Evolutionary conservation across 202 grass and related monocot species (phyloP), one percentile per base, ranked within the genome.

Genomic region (Alloteropsis angusta): DNA sequence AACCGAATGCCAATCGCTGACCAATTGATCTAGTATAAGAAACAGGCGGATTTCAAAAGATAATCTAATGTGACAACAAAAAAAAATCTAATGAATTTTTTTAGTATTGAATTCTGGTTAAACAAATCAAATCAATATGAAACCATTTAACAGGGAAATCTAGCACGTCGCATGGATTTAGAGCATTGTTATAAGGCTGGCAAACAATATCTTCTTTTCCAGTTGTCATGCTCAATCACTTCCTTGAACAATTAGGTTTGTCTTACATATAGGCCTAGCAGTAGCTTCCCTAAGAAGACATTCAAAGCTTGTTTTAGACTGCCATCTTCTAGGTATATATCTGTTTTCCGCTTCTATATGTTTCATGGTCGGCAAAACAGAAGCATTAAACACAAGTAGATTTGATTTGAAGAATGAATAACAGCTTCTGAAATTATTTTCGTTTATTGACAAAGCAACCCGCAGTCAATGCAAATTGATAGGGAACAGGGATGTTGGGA

Each of bases 331-430:
- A 14, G 8, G 28, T 57, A 80, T 60, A 69, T 41, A 75, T 32
- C 74, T 58, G 15, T 66, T 79, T 79, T 42, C 46, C n/a, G 77
- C 60, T 67, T 44, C 21, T 3, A 43, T 32, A 9, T 28, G 14
- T 86, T 42, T 54, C 26, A 59, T 68, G 32, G 41, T 80, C 30
- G 6, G 26, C 22, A 64, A 68, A 39, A 28, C 30, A 9, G 32
- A 60, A 69, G 11, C 74, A 43, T 38, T 60, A 34, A 74, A 17
- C 32, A 68, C 42, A 25, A 47, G 32, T 39, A 19, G 6, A 60
- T 64, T 83, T 69, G 6, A 60, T 64, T 83, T 69, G 17, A 69
- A n/a, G 11, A 60, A 80, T 3, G 13, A 34, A 75, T 68, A 34
- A 17, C 2, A 81, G 30, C 13, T 64, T 72, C 23, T 43, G 25